These are phyloP conservation scores for Astrothelium macrocarpum DNA, from an alignment of 495 filamentous ascomycete genomes.

Conservation along the genomic window DNA sequence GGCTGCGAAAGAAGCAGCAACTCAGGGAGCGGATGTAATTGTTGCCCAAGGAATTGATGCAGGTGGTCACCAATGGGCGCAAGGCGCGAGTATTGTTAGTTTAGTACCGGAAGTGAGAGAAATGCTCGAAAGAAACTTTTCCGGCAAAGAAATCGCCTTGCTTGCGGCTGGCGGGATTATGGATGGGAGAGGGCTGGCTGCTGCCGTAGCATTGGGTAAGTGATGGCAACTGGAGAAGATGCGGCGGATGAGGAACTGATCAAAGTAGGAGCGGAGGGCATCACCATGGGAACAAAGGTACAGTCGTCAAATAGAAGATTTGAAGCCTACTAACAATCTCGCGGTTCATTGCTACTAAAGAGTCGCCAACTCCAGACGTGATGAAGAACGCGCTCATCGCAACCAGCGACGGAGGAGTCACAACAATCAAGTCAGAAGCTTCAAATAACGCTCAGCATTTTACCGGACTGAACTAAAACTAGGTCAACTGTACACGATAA, in stretches of 20 bases:
- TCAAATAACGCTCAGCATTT: neutral
- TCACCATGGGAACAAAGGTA: conserved; percentile 53
- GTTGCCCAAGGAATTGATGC: conserved; percentile 49
- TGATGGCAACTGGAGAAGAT: neutral
- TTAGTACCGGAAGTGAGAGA: conserved; percentile 52
- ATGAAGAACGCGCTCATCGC: neutral
- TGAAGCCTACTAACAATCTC: neutral
- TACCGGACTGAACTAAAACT: neutral
- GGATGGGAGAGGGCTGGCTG: conserved; percentile 56
- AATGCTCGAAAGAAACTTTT: conserved; percentile 33
- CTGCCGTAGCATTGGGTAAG: conserved; percentile 45
- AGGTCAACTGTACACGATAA: conserved; percentile 5
- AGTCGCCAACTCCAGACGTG: neutral
- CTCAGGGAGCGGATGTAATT: conserved; percentile 20
- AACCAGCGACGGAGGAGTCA: neutral
- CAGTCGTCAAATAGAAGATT: neutral
- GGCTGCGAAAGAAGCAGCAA: conserved; percentile 13
- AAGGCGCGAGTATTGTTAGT: conserved; percentile 48
- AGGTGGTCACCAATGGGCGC: conserved; percentile 59
- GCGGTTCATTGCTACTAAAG: conserved; percentile 8
- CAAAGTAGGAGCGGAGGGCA: conserved; percentile 49
- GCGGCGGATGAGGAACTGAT: neutral
- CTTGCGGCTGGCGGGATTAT: conserved; percentile 66
- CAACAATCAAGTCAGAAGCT: conserved; percentile 1
- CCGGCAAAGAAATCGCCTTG: conserved; percentile 22